Evolutionary conservation across 1,284 basidiomycete species (phyloP), one percentile per base, ranked within the genome.

Genomic region (Moesziomyces aphidis): DNA sequence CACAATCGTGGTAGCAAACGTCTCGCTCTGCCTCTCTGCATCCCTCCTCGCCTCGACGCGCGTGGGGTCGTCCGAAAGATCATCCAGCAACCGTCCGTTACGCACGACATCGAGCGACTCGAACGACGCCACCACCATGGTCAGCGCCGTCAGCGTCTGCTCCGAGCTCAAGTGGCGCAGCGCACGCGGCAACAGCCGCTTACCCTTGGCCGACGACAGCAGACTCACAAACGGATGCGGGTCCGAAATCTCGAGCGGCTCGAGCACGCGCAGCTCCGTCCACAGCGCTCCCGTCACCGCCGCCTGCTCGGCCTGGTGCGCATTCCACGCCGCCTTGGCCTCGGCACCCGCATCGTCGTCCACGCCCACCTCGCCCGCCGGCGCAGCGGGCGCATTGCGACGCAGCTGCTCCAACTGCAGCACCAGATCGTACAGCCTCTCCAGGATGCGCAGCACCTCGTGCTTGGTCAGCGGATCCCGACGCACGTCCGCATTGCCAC

Each of bases 141-240:
- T 97, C 50, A 98, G 87, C 46, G 97, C 87, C 2, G 93, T 94
- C 53, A 95, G 89, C 86, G 92, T 91, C 82, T 93, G 92, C 68
- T 92, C 89, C 34, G 89, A 88, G 69, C 89, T 89, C 24, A 99
- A 88, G 79, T 95, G 92, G n/a, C 95, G 91, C 21, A 93, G 90
- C 5, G 95, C 89, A 42, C 97, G 91, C 4, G 94, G 92, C 45
- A 99, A 88, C 22, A 99, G 88, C 68, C 91, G 91, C 87, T 98
- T 98, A 65, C 97, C 97, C 86, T 99, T 99, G 75, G 90, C 89
- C 3, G 93, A 91, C 39, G 89, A 90, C 50, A 99, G 88, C 46
- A 99, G 88, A 2, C 95, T 94, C 77, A 99, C 91, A 86, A 99
- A 98, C 0, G 97, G 97, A 86, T 99, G 97, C 5, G 96, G 96